phyloP scores from a whole-genome alignment of 306 rosid species.

The Alnus rubra region DNA sequence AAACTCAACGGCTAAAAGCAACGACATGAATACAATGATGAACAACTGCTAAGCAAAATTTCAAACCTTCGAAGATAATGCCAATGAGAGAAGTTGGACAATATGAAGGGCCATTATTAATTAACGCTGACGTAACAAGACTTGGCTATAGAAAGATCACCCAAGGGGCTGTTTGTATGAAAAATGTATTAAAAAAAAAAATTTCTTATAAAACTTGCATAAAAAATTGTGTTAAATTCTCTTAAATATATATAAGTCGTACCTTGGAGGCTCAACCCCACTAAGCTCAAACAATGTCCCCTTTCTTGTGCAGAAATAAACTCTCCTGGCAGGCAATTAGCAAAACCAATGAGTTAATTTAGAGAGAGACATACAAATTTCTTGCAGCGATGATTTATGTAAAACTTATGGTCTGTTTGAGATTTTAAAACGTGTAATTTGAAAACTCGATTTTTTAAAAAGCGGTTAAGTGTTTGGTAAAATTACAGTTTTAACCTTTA shows the following conservation, averaged over 20 bases:
- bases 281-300: conserved; percentile 67
- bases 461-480: too few species aligned
- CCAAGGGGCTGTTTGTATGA: too few species aligned
- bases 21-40: not conserved
- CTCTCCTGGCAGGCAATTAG: conserved; percentile 51
- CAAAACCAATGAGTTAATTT: conserved; percentile 22
- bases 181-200: too few species aligned
- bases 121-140: too few species aligned
- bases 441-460: too few species aligned
- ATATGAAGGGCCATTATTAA: not conserved
- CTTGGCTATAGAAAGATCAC: too few species aligned
- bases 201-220: too few species aligned
- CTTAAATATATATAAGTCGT: conserved; percentile 32
- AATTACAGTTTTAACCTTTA: too few species aligned
- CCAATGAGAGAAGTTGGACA: not conserved
- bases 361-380: conserved; percentile 21
- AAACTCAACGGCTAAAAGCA: not conserved
- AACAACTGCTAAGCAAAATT: not conserved
- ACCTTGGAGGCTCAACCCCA: conserved; percentile 74
- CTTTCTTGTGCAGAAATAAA: conserved; percentile 73
- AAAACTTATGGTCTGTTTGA: not conserved
- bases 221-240: too few species aligned
- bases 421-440: too few species aligned
- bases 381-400: conserved; percentile 15
- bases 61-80: not conserved